Evolutionary conservation across 2,329 filamentous ascomycete genomes (phyloP), one percentile per base, ranked within the genome.

Genomic region (Diplodia intermedia): DNA sequence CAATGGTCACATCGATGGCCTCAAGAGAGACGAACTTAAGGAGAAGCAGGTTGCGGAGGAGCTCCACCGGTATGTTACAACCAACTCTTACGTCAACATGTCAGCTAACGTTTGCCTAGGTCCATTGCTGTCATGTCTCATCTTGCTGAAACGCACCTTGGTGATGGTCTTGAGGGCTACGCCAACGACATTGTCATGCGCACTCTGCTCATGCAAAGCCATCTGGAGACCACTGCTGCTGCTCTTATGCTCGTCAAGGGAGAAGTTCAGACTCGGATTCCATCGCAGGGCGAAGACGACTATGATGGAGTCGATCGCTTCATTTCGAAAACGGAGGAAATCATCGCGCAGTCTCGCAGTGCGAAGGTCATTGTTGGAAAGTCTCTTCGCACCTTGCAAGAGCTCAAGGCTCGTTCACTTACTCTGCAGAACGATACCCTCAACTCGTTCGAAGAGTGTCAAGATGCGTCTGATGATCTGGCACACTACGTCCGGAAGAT

Each of bases 111-210:
- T 15, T 70, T 66, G 31, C 62, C 69, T 33, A 71, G 71, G 6
- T 94, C 92, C 7, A 91, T 96, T 72, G 91, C 93, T 65, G 86
- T 97, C 66, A 90, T 97, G 85, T 87, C 88, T n/a, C 93, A 97
- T 77, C 86, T 97, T 15, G 90, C 89, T 11, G 91, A 94, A 75
- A 89, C 94, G 26, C 89, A 97, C 75, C 89, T 97, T 56, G 85
- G 88, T 1, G 83, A 85, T 65, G 89, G 87, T 54, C 82, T 93
- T 9, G 88, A 91, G 71, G 89, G 88, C 74, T 92, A 91, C 76
- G 91, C 92, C 0, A 90, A 94, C 74, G 88, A 93, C 73, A 81
- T 94, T 40, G 88, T 93, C 73, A 94, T 94, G 89, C 88, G 88
- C 71, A 87, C 91, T 2, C 78, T 89, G 56, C 82, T 94, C 70